Evolutionary conservation across 2,329 filamentous ascomycete genomes (phyloP).

Genomic region (Hymenoscyphus fructigenus): DNA sequence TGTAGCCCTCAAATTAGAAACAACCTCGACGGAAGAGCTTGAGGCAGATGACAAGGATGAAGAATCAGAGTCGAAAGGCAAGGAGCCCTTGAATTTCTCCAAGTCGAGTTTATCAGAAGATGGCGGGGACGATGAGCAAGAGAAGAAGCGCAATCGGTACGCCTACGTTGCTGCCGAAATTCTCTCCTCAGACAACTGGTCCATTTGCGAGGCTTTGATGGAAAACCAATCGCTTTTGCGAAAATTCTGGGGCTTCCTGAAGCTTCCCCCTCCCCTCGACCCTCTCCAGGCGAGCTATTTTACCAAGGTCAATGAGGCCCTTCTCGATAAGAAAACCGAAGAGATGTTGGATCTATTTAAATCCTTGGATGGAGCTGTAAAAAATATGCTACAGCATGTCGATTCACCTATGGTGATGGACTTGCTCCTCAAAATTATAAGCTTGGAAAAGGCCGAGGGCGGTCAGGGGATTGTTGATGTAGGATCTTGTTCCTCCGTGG

Average conservation of each 20-base stretch:
- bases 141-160: constrained; percentile 90
- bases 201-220: constrained; percentile 88
- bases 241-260: constrained; percentile 89
- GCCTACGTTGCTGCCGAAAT: constrained; percentile 93
- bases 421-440: constrained; percentile 92
- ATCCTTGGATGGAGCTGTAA: constrained; percentile 75
- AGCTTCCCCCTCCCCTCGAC: constrained; percentile 80
- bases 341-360: constrained; percentile 94
- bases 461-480: constrained; percentile 93
- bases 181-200: constrained; percentile 94
- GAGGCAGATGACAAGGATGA: constrained; percentile 50
- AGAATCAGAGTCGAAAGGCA: constrained; percentile 49
- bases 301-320: constrained; percentile 96
- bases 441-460: constrained; percentile 86
- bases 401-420: constrained; percentile 99
- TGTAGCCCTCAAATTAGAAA: constrained; percentile 70
- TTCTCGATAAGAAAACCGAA: constrained; percentile 96
- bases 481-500: constrained; percentile 38
- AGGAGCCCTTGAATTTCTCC: constrained; percentile 49
- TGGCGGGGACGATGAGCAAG: constrained; percentile 67
- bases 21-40: constrained; percentile 52
- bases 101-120: constrained; percentile 46
- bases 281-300: constrained; percentile 96
- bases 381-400: constrained; percentile 86
- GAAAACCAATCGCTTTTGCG: constrained; percentile 76